Base-by-base conservation (phyloP, 345 rosid genomes). In the Arabidopsis arenosa region DNA sequence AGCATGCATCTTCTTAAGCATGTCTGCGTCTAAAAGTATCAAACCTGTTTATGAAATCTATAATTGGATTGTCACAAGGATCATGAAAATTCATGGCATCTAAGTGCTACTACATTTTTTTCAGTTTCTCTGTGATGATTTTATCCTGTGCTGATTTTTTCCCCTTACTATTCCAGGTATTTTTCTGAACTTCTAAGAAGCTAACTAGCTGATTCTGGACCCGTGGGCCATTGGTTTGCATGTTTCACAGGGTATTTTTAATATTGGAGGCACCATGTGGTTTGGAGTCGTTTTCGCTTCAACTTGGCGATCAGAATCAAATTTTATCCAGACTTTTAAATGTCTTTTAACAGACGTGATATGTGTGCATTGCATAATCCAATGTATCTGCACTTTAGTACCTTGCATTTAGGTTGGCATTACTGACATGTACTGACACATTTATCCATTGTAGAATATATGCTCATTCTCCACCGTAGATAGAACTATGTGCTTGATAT, bases 141-240 rank as follows among this genome's bases (percentile, higher is more conserved):
- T 9, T 63, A 26, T 74, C 49, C 17, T 59, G 41, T 72, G 66
- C 93, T 93, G 88, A 93, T 88, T 75, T 80, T 57, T 51, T 63
- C 36, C 83, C 85, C 87, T 84, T 86, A 74, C 78, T 82, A 83
- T 93, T 91, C 98, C 98, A 91, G 98, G 97, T 93, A 93, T 87
- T 89, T 90, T 84, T 88, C 91, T 93, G 94, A 94, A 88, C 91
- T 86, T 85, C 97, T 93, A 85, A 80, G 97, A 86, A 86, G 96
- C 87, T 89, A 91, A 90, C 86, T 84, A 89, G 91, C 93, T 84
- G 92, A 89, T 85, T 81, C 89, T 80, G 87, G 87, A 86, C 88
- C 86, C 87, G 85, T 80, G 91, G 91, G 89, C 89, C 89, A 83
- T 84, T 93, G 93, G 94, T 84, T 91, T 93, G 86, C 80, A 91